These are phyloP conservation scores for Metahyphopichia silvanorum DNA, from an alignment of 805 yeast genomes.

Conservation along the genomic window DNA sequence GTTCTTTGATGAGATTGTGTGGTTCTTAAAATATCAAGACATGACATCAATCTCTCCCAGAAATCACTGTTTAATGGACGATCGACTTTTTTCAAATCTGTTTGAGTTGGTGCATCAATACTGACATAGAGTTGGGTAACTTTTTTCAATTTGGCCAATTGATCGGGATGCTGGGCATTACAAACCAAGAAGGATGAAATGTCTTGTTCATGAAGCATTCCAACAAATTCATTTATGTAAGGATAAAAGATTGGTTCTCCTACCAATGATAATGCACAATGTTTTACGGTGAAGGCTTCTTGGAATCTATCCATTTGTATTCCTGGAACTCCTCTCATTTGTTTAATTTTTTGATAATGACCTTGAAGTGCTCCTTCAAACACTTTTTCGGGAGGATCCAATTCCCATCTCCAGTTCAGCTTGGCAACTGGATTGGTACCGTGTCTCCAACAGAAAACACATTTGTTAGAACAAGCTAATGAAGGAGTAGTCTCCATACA, in stretches of 20 bases:
- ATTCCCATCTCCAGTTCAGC: constrained; percentile 90
- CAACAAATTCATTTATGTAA: constrained; percentile 79
- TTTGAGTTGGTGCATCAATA: constrained; percentile 89
- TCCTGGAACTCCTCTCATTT: constrained; percentile 95
- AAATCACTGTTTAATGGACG: constrained; percentile 86
- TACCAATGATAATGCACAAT: constrained; percentile 88
- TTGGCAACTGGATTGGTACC: constrained; percentile 97
- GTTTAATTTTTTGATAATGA: constrained; percentile 88
- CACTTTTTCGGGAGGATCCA: constrained; percentile 83
- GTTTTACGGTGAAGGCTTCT: constrained; percentile 85
- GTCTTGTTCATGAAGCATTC: constrained; percentile 71
- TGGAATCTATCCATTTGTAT: constrained; percentile 85
- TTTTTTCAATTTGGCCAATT: constrained; percentile 60
- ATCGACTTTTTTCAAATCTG: constrained; percentile 77
- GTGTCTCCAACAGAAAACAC: constrained; percentile 97
- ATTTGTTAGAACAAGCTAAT: constrained; percentile 87
- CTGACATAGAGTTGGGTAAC: constrained; percentile 92
- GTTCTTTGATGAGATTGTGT: constrained; percentile 81
- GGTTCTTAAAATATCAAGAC: constrained; percentile 75
- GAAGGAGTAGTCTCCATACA: constrained; percentile 97
- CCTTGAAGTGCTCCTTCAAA: constrained; percentile 83
- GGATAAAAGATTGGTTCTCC: constrained; percentile 97
- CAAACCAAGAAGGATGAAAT: constrained; percentile 89
- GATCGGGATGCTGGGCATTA: constrained; percentile 94
- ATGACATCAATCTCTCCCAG: constrained; percentile 83